Evolutionary conservation across 192 early-diverging fungal genomes (phyloP), one percentile per base, ranked within the genome.

Genomic region (Polychytrium aggregatum): DNA sequence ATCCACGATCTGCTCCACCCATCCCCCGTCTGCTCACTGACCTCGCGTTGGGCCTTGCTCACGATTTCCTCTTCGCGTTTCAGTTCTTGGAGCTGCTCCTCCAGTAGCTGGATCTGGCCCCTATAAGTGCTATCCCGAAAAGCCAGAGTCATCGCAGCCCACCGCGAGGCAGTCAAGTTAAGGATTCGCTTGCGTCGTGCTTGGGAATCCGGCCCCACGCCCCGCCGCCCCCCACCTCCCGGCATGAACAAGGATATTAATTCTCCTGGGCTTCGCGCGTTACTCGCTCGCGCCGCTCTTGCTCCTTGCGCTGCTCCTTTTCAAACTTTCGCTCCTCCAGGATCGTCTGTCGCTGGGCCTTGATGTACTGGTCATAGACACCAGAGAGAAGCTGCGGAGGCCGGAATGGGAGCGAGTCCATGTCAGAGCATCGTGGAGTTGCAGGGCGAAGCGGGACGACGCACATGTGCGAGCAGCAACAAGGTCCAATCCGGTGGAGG

Each of bases 31-130:
- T n/a, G n/a, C n/a, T n/a, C n/a, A 33, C 6, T 33, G 13, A 57
- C 56, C 56, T 59, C 50, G 9, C 21, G 28, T 11, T 46, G 43
- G 17, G 57, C 57, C 37, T 59, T 52, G 14, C 37, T 14, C 0
- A 52, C 50, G 38, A 59, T 25, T 5, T 28, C n/a, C 28, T 59
- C 57, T 21, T 59, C 50, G 4, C 30, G 11, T 22, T 36, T 43
- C 9, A 50, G 35, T 14, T 52, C 44, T 42, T 29, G 37, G 9
- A 59, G 39, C 31, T 52, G 48, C 27, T 59, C 50, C 14, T 13
- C 22, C 22, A 59, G 31, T 0, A 59, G 14, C 3, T 38, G 31
- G 0, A 59, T 14, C 49, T 59, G 57, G 30, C 29, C 37, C 20
- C 31, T 7, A 41, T 6, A n/a, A 24, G 18, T 21, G 22, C 22